Percentiles rank a stretch among this genome's conserved stretches.
These are phyloP conservation scores for Teratosphaeria viscida DNA, from an alignment of 2,329 filamentous ascomycete genomes.

Conservation along the genomic window DNA sequence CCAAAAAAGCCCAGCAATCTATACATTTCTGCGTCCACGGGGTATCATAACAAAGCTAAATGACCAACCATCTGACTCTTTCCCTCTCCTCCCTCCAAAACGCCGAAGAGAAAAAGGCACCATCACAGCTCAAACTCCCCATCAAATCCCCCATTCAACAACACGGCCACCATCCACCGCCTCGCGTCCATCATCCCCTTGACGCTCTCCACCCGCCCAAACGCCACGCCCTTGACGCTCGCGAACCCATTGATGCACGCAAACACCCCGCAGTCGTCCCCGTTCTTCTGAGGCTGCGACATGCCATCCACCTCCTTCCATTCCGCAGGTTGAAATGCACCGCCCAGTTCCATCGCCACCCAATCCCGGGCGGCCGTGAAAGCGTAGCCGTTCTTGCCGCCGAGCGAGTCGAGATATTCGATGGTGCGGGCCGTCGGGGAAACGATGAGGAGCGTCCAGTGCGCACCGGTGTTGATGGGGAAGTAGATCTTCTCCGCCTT, in stretches of 20 bases:
- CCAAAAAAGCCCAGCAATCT: not conserved
- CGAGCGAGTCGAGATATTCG: conserved; percentile 60
- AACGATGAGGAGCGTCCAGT: conserved; percentile 65
- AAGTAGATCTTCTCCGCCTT: conserved; percentile 58
- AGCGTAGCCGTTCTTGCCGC: conserved; percentile 15
- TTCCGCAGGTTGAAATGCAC: conserved; percentile 45
- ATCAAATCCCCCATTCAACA: conserved; percentile 33
- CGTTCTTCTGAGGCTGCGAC: conserved; percentile 53
- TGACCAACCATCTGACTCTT: not conserved
- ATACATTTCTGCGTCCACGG: not conserved
- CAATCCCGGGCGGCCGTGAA: conserved; percentile 35
- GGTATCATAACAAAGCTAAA: not conserved
- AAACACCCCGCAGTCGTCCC: conserved; percentile 68
- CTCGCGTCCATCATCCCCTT: conserved; percentile 17
- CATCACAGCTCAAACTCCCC: not conserved
- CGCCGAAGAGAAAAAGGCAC: no score
- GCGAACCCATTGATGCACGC: conserved; percentile 63
- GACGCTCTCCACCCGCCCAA: conserved; percentile 8
- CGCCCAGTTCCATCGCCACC: conserved; percentile 48
- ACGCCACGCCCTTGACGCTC: conserved; percentile 40
- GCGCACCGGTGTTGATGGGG: conserved; percentile 49
- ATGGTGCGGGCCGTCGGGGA: conserved; percentile 50
- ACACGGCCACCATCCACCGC: conserved; percentile 51
- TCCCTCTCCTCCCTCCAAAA: no score
- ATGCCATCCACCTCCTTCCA: conserved; percentile 47